phyloP scores from a whole-genome alignment of 2,329 filamentous ascomycete genomes.

The Microsporum audouinii region DNA sequence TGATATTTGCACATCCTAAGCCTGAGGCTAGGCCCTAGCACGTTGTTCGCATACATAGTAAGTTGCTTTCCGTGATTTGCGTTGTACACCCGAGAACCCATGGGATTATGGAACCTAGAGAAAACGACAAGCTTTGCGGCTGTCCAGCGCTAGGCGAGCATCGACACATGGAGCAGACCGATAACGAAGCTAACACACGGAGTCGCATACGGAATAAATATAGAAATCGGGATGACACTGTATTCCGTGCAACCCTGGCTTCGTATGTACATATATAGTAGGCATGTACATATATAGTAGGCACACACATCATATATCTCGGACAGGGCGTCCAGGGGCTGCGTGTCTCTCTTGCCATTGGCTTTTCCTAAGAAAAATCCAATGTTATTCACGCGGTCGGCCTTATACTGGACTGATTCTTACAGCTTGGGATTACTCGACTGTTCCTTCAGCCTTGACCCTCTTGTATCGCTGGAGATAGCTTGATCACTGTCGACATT shows the following conservation, averaged over 20 bases:
- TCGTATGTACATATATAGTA: not conserved
- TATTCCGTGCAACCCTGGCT: not conserved
- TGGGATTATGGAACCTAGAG: not conserved
- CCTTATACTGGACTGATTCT: not conserved
- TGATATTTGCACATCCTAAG: not conserved
- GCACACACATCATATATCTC: not conserved
- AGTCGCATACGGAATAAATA: not conserved
- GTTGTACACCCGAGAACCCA: not conserved
- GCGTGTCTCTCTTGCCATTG: too few species aligned
- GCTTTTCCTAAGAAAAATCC: too few species aligned
- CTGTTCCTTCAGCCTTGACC: too few species aligned
- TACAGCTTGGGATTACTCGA: not conserved
- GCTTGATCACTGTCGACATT: too few species aligned
- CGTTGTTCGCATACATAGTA: not conserved
- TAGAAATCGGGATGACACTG: not conserved
- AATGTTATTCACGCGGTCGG: not conserved
- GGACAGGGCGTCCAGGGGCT: not conserved
- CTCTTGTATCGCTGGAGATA: too few species aligned
- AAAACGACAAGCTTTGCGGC: conserved; percentile 1
- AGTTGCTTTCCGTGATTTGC: not conserved
- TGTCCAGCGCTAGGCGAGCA: not conserved
- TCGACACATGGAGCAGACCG: not conserved
- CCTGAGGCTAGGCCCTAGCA: not conserved
- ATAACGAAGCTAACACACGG: not conserved
- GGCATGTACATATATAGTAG: not conserved